These are phyloP conservation scores for Arabidopsis arenosa DNA, from an alignment of 345 rosid species.

Conservation along the genomic window DNA sequence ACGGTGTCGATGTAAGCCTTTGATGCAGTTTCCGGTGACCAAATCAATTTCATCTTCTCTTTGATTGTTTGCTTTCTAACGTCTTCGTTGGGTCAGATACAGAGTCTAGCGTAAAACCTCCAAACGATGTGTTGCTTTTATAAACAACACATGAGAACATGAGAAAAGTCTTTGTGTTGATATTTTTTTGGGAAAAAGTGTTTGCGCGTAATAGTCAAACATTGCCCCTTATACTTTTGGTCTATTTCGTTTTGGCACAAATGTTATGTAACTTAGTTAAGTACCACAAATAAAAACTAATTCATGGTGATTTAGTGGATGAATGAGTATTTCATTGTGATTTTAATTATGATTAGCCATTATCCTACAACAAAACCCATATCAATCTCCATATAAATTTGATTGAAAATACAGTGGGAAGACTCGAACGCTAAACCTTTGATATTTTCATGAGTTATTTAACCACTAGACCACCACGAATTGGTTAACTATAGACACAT, in stretches of 20 bases:
- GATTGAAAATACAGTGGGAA: too few species aligned
- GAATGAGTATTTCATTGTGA: neutral
- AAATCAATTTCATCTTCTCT: conserved; percentile 78
- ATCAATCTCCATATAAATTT: too few species aligned
- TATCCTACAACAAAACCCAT: too few species aligned
- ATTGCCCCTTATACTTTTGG: conserved; percentile 22
- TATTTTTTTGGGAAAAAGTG: neutral
- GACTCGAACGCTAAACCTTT: too few species aligned
- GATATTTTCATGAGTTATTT: neutral
- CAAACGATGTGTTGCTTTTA: conserved; percentile 37
- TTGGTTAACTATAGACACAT: neutral
- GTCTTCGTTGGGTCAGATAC: conserved; percentile 9
- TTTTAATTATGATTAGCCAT: neutral
- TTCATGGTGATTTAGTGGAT: neutral
- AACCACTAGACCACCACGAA: neutral
- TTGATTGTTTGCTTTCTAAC: neutral
- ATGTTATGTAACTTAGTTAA: neutral
- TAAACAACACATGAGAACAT: conserved; percentile 11
- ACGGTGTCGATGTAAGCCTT: conserved; percentile 89
- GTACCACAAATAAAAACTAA: neutral
- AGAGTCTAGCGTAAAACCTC: conserved; percentile 40
- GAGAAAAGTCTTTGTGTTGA: conserved; percentile 35
- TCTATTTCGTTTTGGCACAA: conserved; percentile 13
- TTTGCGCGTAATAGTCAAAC: conserved; percentile 31
- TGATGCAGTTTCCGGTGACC: conserved; percentile 90